These are phyloP conservation scores for Pichia membranifaciens DNA, from an alignment of 805 yeast genomes.

Conservation along the genomic window DNA sequence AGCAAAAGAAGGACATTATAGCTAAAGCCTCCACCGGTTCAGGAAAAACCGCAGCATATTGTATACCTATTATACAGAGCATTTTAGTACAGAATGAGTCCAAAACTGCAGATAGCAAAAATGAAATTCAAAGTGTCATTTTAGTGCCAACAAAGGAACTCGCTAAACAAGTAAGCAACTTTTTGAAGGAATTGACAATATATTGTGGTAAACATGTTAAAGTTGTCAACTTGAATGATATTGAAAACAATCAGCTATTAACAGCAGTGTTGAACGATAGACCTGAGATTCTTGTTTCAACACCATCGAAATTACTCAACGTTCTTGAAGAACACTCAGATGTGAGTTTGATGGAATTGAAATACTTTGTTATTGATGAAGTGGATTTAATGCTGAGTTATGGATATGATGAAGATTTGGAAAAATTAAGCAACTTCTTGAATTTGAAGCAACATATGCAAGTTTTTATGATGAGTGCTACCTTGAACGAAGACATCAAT, in stretches of 20 bases:
- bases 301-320: conserved; percentile 73
- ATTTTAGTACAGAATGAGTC: conserved; percentile 42
- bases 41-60: conserved; percentile 90
- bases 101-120: conserved; percentile 14
- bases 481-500: conserved; percentile 80
- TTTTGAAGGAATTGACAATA: conserved; percentile 59
- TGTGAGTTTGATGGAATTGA: conserved; percentile 50
- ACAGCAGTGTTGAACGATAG: conserved; percentile 60
- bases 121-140: conserved; percentile 51
- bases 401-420: conserved; percentile 85
- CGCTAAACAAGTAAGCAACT: conserved; percentile 74
- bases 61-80: conserved; percentile 79
- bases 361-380: conserved; percentile 84
- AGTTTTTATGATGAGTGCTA: conserved; percentile 94
- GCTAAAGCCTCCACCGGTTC: conserved; percentile 95
- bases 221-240: conserved; percentile 57
- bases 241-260: conserved; percentile 63
- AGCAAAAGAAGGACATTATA: conserved; percentile 84
- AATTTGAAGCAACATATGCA: conserved; percentile 76
- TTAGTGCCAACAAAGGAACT: conserved; percentile 92
- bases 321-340: conserved; percentile 40
- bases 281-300: conserved; percentile 80
- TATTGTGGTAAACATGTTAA: conserved; percentile 66
- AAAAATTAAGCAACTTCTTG: conserved; percentile 52
- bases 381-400: conserved; percentile 86